Evolutionary conservation across 768 basidiomycete species (phyloP).

Genomic region (Lyophyllum atratum): DNA sequence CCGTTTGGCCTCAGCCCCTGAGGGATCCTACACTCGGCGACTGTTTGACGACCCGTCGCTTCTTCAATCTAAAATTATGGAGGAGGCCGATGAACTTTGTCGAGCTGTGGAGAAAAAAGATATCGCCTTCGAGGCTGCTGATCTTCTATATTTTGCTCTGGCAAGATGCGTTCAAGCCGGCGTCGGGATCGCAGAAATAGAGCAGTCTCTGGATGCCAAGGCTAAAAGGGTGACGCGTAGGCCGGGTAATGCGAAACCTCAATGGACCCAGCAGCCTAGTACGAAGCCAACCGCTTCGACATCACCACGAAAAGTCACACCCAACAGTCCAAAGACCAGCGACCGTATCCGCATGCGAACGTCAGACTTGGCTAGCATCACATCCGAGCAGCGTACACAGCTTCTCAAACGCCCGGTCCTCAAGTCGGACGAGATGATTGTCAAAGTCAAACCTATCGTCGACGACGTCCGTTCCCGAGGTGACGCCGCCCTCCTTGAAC

Average conservation of each 20-base stretch:
- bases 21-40: slow-evolving; percentile 89
- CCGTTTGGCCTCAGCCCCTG: slow-evolving; percentile 75
- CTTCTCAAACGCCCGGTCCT: slow-evolving; percentile 90
- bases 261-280: slow-evolving; percentile 50
- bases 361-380: slow-evolving; percentile 52
- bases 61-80: slow-evolving; percentile 93
- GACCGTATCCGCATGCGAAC: slow-evolving; percentile 78
- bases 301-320: slow-evolving; percentile 9
- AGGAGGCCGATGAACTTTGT: slow-evolving; percentile 98
- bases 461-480: slow-evolving; percentile 82
- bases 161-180: slow-evolving; percentile 83
- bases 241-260: slow-evolving; percentile 90
- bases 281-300: slow-evolving; percentile 20
- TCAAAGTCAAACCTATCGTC: slow-evolving; percentile 93
- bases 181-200: slow-evolving; percentile 81
- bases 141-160: slow-evolving; percentile 90
- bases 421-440: slow-evolving; percentile 86
- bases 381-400: slow-evolving; percentile 55
- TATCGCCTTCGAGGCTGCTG: slow-evolving; percentile 93
- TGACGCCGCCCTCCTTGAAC: slow-evolving; percentile 82
- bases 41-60: slow-evolving; percentile 82
- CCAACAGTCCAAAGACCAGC: slow-evolving; percentile 23
- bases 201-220: slow-evolving; percentile 80
- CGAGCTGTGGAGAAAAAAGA: slow-evolving; percentile 76
- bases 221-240: slow-evolving; percentile 85